Evolutionary conservation across 169 alveolate genomes (phyloP).

Genomic region (Toxoplasma gondii): DNA sequence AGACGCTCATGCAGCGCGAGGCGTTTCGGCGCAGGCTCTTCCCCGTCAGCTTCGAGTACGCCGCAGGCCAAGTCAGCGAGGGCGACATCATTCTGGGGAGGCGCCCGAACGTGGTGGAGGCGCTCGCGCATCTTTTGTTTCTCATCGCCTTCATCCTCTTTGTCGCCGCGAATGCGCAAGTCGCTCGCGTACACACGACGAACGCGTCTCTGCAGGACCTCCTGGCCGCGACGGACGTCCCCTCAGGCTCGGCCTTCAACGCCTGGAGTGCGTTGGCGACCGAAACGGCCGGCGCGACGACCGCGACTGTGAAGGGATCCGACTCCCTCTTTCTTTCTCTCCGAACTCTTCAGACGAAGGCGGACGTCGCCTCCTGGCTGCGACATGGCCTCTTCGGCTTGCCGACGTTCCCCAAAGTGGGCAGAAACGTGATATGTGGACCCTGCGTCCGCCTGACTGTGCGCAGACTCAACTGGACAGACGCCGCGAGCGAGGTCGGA

Average conservation of each 20-base stretch:
- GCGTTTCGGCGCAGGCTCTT: slow-evolving; percentile 48
- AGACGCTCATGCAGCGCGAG: slow-evolving; percentile 49
- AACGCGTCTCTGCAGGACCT: neutral
- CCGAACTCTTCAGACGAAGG: slow-evolving; percentile 31
- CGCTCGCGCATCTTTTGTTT: slow-evolving; percentile 7
- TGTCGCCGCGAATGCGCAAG: slow-evolving; percentile 9
- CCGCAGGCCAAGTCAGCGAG: slow-evolving; percentile 53
- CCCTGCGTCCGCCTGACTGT: slow-evolving; percentile 12
- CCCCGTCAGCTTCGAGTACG: slow-evolving; percentile 58
- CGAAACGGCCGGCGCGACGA: neutral
- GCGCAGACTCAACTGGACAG: neutral
- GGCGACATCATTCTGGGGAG: slow-evolving; percentile 42
- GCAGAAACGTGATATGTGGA: neutral
- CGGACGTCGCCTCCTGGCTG: slow-evolving; percentile 60
- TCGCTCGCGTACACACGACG: neutral
- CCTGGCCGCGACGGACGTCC: neutral
- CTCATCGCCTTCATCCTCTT: slow-evolving; percentile 44
- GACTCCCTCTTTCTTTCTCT: neutral
- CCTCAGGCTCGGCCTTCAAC: neutral
- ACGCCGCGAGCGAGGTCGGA: neutral
- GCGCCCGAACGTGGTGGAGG: slow-evolving; percentile 46
- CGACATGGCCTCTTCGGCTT: slow-evolving; percentile 34
- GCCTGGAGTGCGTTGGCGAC: neutral
- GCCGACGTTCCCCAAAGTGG: slow-evolving; percentile 25
- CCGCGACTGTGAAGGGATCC: neutral